Conservation (phyloP, 1,284 basidiomycete species). For the Cutaneotrichosporon cavernicola region DNA sequence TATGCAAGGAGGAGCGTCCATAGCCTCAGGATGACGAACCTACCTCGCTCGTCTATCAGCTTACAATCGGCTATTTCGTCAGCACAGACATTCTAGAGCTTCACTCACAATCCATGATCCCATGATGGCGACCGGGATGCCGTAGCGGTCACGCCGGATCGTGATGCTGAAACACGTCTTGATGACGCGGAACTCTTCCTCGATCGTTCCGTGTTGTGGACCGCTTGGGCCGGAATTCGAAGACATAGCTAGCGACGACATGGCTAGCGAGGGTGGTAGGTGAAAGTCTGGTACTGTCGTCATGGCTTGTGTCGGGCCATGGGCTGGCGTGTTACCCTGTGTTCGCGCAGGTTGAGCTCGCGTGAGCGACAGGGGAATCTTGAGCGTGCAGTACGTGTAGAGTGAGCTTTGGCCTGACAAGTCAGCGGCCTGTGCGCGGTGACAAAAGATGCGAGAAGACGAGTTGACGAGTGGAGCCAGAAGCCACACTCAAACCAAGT, state of each 20-base stretch:
- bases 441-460: not conserved
- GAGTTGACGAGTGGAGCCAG: not conserved
- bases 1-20: conserved; percentile 2
- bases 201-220: conserved; percentile 30
- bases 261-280: conserved; percentile 11
- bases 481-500: conserved; percentile 1
- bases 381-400: conserved; percentile 85
- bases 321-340: conserved; percentile 26
- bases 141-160: conserved; percentile 74
- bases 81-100: not conserved
- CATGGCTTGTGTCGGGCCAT: not conserved
- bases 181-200: conserved; percentile 68
- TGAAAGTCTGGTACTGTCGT: conserved; percentile 11
- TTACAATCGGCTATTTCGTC: conserved; percentile 16
- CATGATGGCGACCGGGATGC: conserved; percentile 89
- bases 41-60: not conserved
- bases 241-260: not conserved
- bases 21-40: not conserved
- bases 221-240: conserved; percentile 17
- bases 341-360: conserved; percentile 31
- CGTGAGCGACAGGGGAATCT: conserved; percentile 60
- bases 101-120: conserved; percentile 55
- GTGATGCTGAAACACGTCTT: conserved; percentile 96
- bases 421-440: not conserved
- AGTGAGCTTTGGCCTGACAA: conserved; percentile 61